phyloP scores from a whole-genome alignment of 768 basidiomycete genomes.

The Mycena indigotica region DNA sequence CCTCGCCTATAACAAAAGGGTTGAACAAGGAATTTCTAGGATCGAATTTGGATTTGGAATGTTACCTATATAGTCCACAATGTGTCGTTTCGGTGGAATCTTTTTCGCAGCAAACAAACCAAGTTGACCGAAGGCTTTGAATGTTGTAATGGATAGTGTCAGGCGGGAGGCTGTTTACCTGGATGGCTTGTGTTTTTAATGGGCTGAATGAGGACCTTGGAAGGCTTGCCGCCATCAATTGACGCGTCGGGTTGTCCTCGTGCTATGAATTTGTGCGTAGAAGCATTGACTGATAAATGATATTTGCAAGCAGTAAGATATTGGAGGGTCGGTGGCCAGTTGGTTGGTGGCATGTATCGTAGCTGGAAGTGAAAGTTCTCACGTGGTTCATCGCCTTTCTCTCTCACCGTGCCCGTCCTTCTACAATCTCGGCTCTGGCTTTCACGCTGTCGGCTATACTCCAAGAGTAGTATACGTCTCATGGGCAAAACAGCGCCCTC shows the following conservation, averaged over 20 bases:
- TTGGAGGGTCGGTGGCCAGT: slow-evolving; percentile 37
- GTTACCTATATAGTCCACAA: slow-evolving; percentile 77
- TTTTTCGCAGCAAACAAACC: slow-evolving; percentile 71
- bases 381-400: too few relatives aligned
- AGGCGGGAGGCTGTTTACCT: slow-evolving; percentile 51
- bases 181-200: too few relatives aligned
- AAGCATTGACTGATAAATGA: slow-evolving; percentile 57
- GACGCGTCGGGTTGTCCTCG: slow-evolving; percentile 25
- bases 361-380: slow-evolving; percentile 4
- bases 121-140: slow-evolving; percentile 76
- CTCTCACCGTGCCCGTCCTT: neutral
- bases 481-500: slow-evolving; percentile 77
- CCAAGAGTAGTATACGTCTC: slow-evolving; percentile 25
- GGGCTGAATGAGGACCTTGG: slow-evolving; percentile 59
- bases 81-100: slow-evolving; percentile 52
- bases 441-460: slow-evolving; percentile 7
- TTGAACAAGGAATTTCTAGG: neutral
- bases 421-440: too few relatives aligned
- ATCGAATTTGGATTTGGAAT: neutral
- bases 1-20: slow-evolving; percentile 52
- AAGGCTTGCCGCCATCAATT: slow-evolving; percentile 18
- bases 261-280: slow-evolving; percentile 42
- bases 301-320: slow-evolving; percentile 57
- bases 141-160: too few relatives aligned
- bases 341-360: slow-evolving; percentile 2